These are phyloP conservation scores for Sutorius australiensis DNA, from an alignment of 768 basidiomycete genomes.

Conservation along the genomic window DNA sequence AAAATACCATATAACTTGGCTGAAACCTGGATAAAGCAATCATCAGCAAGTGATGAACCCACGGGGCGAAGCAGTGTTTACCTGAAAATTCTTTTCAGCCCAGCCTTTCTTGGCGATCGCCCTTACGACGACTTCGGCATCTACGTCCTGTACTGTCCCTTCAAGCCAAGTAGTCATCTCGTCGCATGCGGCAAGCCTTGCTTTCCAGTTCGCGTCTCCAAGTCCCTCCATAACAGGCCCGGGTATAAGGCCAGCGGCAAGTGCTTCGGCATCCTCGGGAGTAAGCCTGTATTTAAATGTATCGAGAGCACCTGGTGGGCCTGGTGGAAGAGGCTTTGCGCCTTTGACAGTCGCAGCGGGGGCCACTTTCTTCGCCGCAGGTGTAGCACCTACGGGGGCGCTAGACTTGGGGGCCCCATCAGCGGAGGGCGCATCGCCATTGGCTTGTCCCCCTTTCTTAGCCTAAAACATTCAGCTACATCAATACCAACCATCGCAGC, in stretches of 20 bases:
- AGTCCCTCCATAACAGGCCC: slow-evolving; percentile 64
- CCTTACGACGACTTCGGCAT: slow-evolving; percentile 86
- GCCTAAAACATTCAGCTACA: slow-evolving; percentile 28
- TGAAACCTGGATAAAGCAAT: slow-evolving; percentile 60
- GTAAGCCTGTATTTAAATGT: slow-evolving; percentile 88
- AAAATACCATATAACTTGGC: slow-evolving; percentile 84
- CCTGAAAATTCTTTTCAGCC: slow-evolving; percentile 99
- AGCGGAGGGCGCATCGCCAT: slow-evolving; percentile 23
- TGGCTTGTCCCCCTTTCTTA: slow-evolving; percentile 48
- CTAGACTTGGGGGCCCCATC: slow-evolving; percentile 18
- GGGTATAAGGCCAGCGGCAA: slow-evolving; percentile 73
- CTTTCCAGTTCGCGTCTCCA: slow-evolving; percentile 92
- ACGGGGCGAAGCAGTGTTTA: slow-evolving; percentile 25
- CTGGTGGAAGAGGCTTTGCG: slow-evolving; percentile 46
- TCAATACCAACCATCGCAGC: neutral
- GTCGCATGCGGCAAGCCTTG: slow-evolving; percentile 80
- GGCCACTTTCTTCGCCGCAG: slow-evolving; percentile 43
- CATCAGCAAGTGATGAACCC: slow-evolving; percentile 5
- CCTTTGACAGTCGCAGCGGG: slow-evolving; percentile 39
- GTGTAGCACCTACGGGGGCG: slow-evolving; percentile 25
- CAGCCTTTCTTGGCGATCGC: slow-evolving; percentile 90
- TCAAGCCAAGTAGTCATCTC: slow-evolving; percentile 84
- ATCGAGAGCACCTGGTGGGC: slow-evolving; percentile 60
- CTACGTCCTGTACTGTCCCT: slow-evolving; percentile 56
- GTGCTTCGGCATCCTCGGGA: slow-evolving; percentile 85